A percentile compares a stretch with the other conserved stretches of the same genome.
phyloP scores from a whole-genome alignment of 805 yeast genomes.

The Kregervanrija delftensis region DNA sequence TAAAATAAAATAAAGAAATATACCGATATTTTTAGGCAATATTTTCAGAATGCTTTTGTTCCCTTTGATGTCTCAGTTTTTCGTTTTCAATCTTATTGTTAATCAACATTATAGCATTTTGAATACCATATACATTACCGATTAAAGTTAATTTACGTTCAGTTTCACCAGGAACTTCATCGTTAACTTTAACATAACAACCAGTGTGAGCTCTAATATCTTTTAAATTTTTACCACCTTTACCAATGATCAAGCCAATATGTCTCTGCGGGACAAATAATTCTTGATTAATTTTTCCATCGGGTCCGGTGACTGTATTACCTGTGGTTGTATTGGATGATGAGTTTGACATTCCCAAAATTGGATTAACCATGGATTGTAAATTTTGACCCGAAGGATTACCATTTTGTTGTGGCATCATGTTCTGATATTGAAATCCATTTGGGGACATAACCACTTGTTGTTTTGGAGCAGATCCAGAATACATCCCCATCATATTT shows the following conservation, averaged over 20 bases:
- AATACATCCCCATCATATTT: constrained; percentile 20
- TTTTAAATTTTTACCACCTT: constrained; percentile 75
- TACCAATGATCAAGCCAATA: constrained; percentile 83
- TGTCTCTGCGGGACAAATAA: constrained; percentile 68
- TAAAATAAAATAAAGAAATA: background rate
- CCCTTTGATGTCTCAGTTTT: constrained; percentile 31
- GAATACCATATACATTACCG: constrained; percentile 62
- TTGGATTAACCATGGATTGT: no score
- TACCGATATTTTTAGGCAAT: background rate
- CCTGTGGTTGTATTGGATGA: constrained; percentile 11
- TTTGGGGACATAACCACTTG: background rate
- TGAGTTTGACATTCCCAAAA: background rate
- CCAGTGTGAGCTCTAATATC: constrained; percentile 73
- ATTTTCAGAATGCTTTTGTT: constrained; percentile 2
- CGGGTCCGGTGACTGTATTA: constrained; percentile 12
- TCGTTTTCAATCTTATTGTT: constrained; percentile 67
- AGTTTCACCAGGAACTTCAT: constrained; percentile 43
- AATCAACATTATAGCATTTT: constrained; percentile 64
- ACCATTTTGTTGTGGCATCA: no score
- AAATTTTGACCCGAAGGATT: no score
- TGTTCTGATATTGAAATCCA: background rate
- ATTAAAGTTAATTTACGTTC: constrained; percentile 63
- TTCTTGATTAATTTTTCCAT: constrained; percentile 59
- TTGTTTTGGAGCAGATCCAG: no score
- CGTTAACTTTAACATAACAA: constrained; percentile 65